Conservation (phyloP, 2,329 filamentous ascomycete species). For the Camillea tinctor region DNA sequence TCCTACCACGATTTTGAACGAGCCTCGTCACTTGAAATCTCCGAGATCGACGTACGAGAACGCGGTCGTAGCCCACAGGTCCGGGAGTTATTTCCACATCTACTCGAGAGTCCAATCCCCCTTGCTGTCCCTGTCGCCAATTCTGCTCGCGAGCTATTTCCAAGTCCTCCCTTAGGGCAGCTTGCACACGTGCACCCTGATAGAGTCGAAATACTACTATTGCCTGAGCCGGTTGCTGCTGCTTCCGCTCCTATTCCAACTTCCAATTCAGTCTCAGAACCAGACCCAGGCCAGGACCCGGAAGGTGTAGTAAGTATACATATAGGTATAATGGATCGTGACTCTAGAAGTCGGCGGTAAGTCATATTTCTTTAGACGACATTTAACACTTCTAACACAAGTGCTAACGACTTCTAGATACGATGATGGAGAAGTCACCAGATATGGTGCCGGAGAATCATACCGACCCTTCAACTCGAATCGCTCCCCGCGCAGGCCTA, state of each 20-base stretch:
- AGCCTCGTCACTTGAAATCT: no score
- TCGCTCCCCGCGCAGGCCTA: slow-evolving; percentile 43
- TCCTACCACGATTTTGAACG: no score
- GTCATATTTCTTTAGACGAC: slow-evolving; percentile 1
- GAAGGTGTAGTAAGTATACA: background rate
- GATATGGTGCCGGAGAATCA: slow-evolving; percentile 61
- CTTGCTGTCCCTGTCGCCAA: background rate
- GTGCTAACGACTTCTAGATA: slow-evolving; percentile 40
- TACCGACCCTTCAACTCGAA: slow-evolving; percentile 57
- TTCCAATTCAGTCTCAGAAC: no score
- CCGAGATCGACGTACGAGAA: background rate
- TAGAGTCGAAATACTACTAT: background rate
- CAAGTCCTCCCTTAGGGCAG: background rate
- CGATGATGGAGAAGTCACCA: slow-evolving; percentile 61
- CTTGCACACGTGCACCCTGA: background rate
- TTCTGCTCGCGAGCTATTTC: background rate
- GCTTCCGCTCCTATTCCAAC: background rate
- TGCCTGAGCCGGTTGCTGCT: no score
- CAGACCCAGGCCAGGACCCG: no score
- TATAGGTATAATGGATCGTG: slow-evolving; percentile 28
- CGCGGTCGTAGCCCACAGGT: no score
- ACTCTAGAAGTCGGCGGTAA: slow-evolving; percentile 33
- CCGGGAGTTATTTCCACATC: background rate
- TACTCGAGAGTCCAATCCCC: background rate
- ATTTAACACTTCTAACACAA: background rate